Base-by-base conservation (phyloP, 768 basidiomycete genomes). In the Punctularia strigosozonata region DNA sequence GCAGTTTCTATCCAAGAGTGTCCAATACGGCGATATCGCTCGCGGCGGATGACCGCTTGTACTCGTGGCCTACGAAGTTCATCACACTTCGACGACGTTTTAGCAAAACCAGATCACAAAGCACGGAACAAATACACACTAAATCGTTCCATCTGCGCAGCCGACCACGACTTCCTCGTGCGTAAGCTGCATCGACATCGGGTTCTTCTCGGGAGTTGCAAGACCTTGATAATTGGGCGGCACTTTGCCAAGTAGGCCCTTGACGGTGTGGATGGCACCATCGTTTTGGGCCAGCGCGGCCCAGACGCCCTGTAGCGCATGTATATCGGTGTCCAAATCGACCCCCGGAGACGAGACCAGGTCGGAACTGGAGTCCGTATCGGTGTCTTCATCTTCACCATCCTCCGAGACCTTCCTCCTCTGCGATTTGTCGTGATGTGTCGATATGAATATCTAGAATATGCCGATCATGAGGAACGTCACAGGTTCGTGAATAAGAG, bases 81-180 rank as follows among this genome's bases (percentile, higher is more conserved):
- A 77, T 72, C 25, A 78, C 70, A 49, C 73, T 75, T 28, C 6
- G 31, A 45, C 19, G 5, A 34, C 24, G 31, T 25, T 40, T 55
- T 47, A 55, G 40, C 19, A 25, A 39, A 28, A 23, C 23, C 14
- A 38, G 28, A 17, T n/a, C 22, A 37, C 17, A 22, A 17, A 20
- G 25, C 25, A 38, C 6, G 30, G 3, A 36, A 40, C 24, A 25
- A 46, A n/a, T 12, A 66, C 85, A 62, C 45, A 90, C 86, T 90
- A 90, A 48, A 90, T 90, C 3, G 84, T 87, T 12, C 87, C 87
- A 57, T 90, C 87, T 20, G 85, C 85, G 64, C 87, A 90, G 0
- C 87, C 87, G 21, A 91, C 84, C 14, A 90, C 87, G 1, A 91
- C 81, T 53, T 90, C 86, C 51, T 91, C 88, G 47, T 89, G 83